Conservation (phyloP, 73 alveolate species). For the Durusdinium trenchii region DNA sequence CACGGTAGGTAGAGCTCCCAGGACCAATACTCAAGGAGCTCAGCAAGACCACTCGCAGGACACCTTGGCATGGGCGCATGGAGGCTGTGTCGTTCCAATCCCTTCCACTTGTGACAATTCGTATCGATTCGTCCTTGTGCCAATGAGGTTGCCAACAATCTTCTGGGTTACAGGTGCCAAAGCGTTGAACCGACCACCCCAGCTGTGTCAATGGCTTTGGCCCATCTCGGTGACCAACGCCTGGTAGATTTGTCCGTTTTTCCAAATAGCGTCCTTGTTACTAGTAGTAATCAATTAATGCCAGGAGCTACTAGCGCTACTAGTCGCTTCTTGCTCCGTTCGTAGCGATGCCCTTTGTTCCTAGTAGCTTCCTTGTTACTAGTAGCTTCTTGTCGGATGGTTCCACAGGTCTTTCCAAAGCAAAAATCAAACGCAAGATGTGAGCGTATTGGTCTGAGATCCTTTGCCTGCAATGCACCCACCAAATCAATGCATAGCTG, state of each 20-base stretch:
- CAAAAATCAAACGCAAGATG: no score
- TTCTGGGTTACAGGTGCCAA: no score
- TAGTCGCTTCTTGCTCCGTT: neutral
- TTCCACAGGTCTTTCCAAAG: no score
- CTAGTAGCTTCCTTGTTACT: no score
- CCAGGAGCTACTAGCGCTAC: neutral
- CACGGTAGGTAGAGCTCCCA: conserved; percentile 67
- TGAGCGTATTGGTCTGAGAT: no score
- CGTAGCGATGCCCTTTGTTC: no score
- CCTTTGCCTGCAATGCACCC: conserved; percentile 26
- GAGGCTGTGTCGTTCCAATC: neutral
- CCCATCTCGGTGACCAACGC: conserved; percentile 17
- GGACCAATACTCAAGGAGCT: conserved; percentile 84
- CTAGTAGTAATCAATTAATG: neutral
- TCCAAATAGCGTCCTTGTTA: neutral
- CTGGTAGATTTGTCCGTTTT: neutral
- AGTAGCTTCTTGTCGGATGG: no score
- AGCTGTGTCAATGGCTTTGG: neutral
- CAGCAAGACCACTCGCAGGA: conserved; percentile 37
- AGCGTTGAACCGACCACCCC: no score
- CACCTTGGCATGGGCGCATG: neutral
- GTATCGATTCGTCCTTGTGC: no score
- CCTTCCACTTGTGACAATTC: no score
- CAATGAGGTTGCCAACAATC: no score
- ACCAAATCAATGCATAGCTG: conserved; percentile 80